phyloP scores from a whole-genome alignment of 768 basidiomycete genomes.

The Calvatia gigantea region DNA sequence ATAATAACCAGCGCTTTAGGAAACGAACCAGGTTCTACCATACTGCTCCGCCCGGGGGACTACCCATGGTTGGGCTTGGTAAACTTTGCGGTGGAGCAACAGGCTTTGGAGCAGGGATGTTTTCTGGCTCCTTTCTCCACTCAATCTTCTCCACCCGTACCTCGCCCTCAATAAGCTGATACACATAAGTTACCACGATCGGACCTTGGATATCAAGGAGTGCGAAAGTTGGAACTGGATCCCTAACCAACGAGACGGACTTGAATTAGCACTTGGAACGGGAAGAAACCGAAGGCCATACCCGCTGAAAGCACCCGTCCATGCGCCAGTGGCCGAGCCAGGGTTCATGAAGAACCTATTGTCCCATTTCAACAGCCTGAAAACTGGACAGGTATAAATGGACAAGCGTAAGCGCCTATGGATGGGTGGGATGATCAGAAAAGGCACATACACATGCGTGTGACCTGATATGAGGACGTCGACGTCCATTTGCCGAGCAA shows the following conservation, averaged over 20 bases:
- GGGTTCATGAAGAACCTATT: slow-evolving; percentile 95
- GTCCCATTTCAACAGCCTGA: slow-evolving; percentile 90
- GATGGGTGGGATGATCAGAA: too few relatives aligned
- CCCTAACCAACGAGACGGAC: slow-evolving; percentile 40
- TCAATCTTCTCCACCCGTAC: slow-evolving; percentile 92
- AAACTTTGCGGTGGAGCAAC: slow-evolving; percentile 50
- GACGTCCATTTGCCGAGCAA: slow-evolving; percentile 96
- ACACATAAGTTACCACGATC: slow-evolving; percentile 96
- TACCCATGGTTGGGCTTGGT: slow-evolving; percentile 28
- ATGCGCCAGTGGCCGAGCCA: slow-evolving; percentile 92
- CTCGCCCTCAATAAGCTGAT: slow-evolving; percentile 91
- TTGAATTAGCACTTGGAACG: not conserved
- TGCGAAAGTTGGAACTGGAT: slow-evolving; percentile 91
- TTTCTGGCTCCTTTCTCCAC: slow-evolving; percentile 62
- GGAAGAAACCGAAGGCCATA: slow-evolving; percentile 26
- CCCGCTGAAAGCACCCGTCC: slow-evolving; percentile 76
- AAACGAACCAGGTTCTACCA: slow-evolving; percentile 5
- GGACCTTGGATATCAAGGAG: slow-evolving; percentile 97
- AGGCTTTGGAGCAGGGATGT: slow-evolving; percentile 36
- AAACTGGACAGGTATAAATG: slow-evolving; percentile 48
- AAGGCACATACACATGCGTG: slow-evolving; percentile 76
- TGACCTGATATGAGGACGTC: slow-evolving; percentile 93
- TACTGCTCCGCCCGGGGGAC: not conserved
- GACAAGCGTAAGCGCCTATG: too few relatives aligned
- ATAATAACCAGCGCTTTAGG: not conserved